phyloP scores from a whole-genome alignment of 2,329 filamentous ascomycete species.

The Trichothecium sympodiale region DNA sequence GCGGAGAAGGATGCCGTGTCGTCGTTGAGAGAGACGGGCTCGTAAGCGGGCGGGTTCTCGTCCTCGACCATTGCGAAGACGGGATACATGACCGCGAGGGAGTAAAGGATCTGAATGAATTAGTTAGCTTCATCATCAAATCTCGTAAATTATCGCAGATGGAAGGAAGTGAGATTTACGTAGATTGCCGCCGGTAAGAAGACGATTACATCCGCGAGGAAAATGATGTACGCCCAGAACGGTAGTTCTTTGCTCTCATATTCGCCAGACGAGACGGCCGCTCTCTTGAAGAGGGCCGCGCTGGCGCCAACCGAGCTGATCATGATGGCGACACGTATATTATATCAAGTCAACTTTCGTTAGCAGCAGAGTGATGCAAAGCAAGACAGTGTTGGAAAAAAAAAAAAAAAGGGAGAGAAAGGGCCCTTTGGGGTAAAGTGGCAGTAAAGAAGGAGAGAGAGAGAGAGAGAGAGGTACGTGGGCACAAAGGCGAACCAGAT shows the following conservation, averaged over 20 bases:
- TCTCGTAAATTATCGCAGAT: too few species aligned
- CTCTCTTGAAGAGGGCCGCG: slow-evolving; percentile 1
- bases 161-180: too few species aligned
- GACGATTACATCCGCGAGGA: slow-evolving; percentile 28
- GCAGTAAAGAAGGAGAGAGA: too few species aligned
- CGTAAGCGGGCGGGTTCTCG: slow-evolving; percentile 43
- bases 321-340: too few species aligned
- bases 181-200: slow-evolving; percentile 18
- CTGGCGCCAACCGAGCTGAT: background rate
- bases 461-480: background rate
- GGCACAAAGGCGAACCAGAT: too few species aligned
- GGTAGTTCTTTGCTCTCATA: slow-evolving; percentile 17
- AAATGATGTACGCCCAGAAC: slow-evolving; percentile 26
- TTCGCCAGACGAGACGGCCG: background rate
- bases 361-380: background rate
- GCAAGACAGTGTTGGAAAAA: background rate
- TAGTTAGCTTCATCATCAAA: slow-evolving; percentile 3
- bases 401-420: too few species aligned
- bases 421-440: too few species aligned
- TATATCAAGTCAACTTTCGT: background rate
- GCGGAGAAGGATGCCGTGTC: slow-evolving; percentile 13
- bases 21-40: slow-evolving; percentile 34
- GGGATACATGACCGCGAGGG: slow-evolving; percentile 37
- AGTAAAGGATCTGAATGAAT: slow-evolving; percentile 34
- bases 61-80: slow-evolving; percentile 48